phyloP scores from a whole-genome alignment of 768 basidiomycete genomes.

The Tephrocybe sp. region DNA sequence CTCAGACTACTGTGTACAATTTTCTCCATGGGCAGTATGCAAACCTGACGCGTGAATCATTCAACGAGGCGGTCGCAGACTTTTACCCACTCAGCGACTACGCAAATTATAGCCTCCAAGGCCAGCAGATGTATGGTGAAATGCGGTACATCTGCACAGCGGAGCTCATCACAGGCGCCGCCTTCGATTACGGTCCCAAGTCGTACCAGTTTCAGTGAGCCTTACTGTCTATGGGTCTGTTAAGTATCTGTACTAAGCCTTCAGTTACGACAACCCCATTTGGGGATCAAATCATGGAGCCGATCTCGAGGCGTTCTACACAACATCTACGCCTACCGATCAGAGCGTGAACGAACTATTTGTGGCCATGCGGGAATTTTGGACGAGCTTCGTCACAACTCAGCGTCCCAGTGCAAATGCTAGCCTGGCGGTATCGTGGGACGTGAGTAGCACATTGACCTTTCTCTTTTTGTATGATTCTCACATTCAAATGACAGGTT shows the following conservation, averaged over 20 bases:
- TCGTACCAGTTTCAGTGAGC: conserved; percentile 39
- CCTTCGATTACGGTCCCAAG: conserved; percentile 15
- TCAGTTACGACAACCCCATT: conserved; percentile 41
- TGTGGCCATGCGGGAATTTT: conserved; percentile 37
- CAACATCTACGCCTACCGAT: conserved; percentile 24
- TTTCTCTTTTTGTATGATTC: background rate
- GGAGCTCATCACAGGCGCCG: conserved; percentile 31
- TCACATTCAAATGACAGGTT: conserved; percentile 11
- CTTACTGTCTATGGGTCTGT: background rate
- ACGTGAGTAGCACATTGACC: conserved; percentile 20
- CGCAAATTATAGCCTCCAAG: conserved; percentile 36
- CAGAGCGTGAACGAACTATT: conserved; percentile 30
- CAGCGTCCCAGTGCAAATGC: conserved; percentile 27
- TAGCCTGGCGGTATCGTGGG: conserved; percentile 24
- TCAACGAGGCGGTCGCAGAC: conserved; percentile 26
- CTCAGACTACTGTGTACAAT: conserved; percentile 38
- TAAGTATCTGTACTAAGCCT: background rate
- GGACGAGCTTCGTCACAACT: conserved; percentile 38
- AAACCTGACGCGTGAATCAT: conserved; percentile 28
- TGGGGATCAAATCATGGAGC: conserved; percentile 36
- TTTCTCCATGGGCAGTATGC: conserved; percentile 40
- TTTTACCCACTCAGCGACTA: conserved; percentile 36
- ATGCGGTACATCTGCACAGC: conserved; percentile 44
- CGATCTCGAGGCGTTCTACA: conserved; percentile 39
- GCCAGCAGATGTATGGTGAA: conserved; percentile 47